phyloP scores from a whole-genome alignment of 345 rosid species.

The Eutrema japonicum region DNA sequence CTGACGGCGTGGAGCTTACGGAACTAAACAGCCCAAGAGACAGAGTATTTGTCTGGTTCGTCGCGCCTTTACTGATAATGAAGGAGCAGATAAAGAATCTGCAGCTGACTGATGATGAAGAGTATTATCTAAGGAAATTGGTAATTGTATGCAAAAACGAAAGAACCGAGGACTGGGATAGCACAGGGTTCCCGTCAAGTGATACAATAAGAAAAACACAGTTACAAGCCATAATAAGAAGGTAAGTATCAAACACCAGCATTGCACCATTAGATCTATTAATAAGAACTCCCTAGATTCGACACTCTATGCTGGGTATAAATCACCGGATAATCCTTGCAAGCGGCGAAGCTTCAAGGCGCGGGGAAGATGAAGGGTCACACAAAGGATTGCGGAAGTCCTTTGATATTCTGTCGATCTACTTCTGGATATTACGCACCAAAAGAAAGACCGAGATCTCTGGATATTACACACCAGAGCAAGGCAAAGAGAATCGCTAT shows the following conservation, averaged over 20 bases:
- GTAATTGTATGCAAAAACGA: conserved; percentile 56
- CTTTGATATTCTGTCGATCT: too few species aligned
- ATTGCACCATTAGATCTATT: background rate
- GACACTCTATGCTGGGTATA: too few species aligned
- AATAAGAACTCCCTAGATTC: too few species aligned
- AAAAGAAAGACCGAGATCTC: fast-evolving
- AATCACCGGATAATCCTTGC: too few species aligned
- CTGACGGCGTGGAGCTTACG: conserved; percentile 69
- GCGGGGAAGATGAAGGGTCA: too few species aligned
- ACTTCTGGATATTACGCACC: too few species aligned
- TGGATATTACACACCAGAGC: too few species aligned
- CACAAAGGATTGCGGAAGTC: too few species aligned
- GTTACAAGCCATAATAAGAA: conserved; percentile 78
- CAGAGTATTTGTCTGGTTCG: conserved; percentile 68
- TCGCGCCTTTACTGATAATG: conserved; percentile 72
- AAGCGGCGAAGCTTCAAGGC: too few species aligned
- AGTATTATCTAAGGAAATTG: conserved; percentile 55
- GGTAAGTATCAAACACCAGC: conserved; percentile 49
- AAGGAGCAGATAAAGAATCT: conserved; percentile 80
- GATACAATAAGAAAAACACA: conserved; percentile 73
- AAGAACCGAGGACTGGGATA: conserved; percentile 73
- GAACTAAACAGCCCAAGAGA: conserved; percentile 65
- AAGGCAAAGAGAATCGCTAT: too few species aligned
- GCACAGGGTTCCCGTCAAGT: conserved; percentile 56
- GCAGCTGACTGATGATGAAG: conserved; percentile 59